Conservation (phyloP, 73 alveolate genomes). For the Symbiodinium natans region DNA sequence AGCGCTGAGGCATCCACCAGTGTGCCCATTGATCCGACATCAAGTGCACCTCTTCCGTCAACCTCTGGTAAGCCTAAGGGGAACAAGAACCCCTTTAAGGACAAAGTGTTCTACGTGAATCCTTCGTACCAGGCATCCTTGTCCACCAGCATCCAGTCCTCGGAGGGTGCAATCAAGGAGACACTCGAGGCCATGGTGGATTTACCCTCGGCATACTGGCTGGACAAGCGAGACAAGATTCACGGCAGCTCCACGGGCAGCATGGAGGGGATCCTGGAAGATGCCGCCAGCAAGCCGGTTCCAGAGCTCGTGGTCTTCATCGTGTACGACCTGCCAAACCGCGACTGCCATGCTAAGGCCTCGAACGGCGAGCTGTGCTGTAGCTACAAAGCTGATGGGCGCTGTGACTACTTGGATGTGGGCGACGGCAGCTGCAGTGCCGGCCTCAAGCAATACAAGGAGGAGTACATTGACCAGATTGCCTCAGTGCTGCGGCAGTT, state of each 20-base stretch:
- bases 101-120: conserved; percentile 48
- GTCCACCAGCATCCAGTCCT: conserved; percentile 42
- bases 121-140: conserved; percentile 57
- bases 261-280: conserved; percentile 83
- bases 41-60: not conserved
- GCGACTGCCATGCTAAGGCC: conserved; percentile 95
- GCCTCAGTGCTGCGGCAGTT: conserved; percentile 59
- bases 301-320: conserved; percentile 87
- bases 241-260: conserved; percentile 31
- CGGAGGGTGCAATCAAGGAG: not conserved
- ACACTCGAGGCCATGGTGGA: conserved; percentile 52
- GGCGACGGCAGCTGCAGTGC: conserved; percentile 50
- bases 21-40: not conserved
- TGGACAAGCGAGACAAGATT: conserved; percentile 64
- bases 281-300: conserved; percentile 73
- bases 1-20: not conserved
- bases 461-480: conserved; percentile 92
- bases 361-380: conserved; percentile 95
- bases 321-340: conserved; percentile 94
- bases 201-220: conserved; percentile 73
- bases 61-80: no score
- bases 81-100: conserved; percentile 34
- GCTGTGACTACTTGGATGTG: conserved; percentile 45
- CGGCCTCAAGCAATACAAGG: conserved; percentile 92
- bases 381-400: conserved; percentile 69